A percentile compares a stretch with the other conserved stretches of the same genome.
phyloP scores from a whole-genome alignment of 2,329 filamentous ascomycete species.

The Colletotrichum spinosum region DNA sequence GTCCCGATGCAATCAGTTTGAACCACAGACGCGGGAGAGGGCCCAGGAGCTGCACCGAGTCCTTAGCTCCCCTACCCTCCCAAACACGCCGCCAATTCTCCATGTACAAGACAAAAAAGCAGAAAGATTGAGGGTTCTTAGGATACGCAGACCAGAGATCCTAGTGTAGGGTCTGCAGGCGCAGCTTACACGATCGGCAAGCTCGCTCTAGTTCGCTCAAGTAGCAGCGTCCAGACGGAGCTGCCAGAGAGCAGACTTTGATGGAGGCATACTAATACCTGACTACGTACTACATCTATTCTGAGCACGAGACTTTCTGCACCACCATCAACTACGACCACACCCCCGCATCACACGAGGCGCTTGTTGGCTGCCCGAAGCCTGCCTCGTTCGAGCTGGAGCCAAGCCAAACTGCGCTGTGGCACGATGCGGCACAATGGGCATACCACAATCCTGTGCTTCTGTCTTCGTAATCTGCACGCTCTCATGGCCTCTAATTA shows the following conservation, averaged over 20 bases:
- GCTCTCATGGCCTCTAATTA: too few species aligned
- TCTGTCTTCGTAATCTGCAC: too few species aligned
- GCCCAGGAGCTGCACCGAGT: conserved; percentile 21
- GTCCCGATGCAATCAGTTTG: conserved; percentile 31
- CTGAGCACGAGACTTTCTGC: conserved; percentile 25
- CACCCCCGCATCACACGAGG: conserved; percentile 7
- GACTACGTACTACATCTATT: conserved; percentile 29
- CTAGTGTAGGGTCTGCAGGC: too few species aligned
- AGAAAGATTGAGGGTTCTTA: neutral
- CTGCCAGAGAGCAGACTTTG: neutral
- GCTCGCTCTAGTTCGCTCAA: conserved; percentile 1
- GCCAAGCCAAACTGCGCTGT: too few species aligned
- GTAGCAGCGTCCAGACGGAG: too few species aligned
- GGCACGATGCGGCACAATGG: too few species aligned
- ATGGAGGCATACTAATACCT: neutral
- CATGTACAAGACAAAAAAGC: neutral
- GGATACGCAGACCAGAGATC: too few species aligned
- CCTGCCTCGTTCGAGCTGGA: too few species aligned
- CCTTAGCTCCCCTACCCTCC: conserved; percentile 19
- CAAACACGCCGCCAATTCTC: conserved; percentile 28
- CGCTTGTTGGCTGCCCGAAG: neutral
- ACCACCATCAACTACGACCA: conserved; percentile 9
- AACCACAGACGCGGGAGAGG: conserved; percentile 25
- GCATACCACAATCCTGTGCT: too few species aligned
- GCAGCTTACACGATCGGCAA: neutral